Conservation (phyloP, 345 rosid genomes). For the Hirschfeldia incana region DNA sequence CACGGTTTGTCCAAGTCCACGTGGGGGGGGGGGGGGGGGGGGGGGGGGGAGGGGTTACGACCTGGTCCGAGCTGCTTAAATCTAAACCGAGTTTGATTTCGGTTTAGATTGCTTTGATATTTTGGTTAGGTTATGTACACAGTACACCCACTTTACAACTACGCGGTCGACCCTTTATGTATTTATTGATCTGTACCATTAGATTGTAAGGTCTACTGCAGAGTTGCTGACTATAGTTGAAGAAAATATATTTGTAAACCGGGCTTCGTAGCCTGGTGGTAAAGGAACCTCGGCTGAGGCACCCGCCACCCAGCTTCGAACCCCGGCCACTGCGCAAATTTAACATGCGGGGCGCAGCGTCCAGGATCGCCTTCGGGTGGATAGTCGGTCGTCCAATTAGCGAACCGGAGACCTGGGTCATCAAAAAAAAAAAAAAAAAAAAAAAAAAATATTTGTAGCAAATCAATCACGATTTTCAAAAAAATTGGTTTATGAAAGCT, state of each 20-base stretch:
- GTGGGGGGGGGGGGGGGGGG: too few relatives aligned
- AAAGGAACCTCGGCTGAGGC: too few relatives aligned
- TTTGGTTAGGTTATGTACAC: not conserved
- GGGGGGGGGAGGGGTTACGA: too few relatives aligned
- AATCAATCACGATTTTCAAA: not conserved
- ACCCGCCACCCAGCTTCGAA: too few relatives aligned
- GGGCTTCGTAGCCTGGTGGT: too few relatives aligned
- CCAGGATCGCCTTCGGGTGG: too few relatives aligned
- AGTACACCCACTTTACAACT: not conserved
- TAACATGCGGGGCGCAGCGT: too few relatives aligned
- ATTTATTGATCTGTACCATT: not conserved
- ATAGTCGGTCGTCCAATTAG: too few relatives aligned
- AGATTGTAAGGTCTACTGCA: not conserved
- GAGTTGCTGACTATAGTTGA: not conserved
- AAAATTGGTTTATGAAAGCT: not conserved
- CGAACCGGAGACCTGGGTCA: too few relatives aligned
- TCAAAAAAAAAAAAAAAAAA: too few relatives aligned
- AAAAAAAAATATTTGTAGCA: not conserved
- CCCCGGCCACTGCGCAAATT: too few relatives aligned
- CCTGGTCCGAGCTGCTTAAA: constrained; percentile 14
- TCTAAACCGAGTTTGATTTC: not conserved
- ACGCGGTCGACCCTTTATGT: not conserved
- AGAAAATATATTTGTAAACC: too few relatives aligned
- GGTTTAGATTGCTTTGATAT: constrained; percentile 10
- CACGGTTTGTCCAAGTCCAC: constrained; percentile 43